phyloP scores from a whole-genome alignment of 2,329 filamentous ascomycete species.

The Colletotrichum sp. region DNA sequence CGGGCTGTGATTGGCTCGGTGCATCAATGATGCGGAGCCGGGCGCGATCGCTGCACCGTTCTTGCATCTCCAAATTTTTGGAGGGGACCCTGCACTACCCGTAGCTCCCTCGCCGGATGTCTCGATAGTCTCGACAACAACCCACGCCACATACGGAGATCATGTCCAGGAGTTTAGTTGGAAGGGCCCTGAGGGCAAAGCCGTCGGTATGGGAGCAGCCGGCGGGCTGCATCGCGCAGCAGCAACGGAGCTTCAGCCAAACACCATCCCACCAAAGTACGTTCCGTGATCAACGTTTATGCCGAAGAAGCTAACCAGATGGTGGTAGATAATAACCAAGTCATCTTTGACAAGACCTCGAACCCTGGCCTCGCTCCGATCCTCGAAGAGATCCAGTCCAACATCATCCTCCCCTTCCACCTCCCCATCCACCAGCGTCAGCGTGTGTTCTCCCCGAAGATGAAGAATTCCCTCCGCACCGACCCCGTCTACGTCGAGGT shows the following conservation, averaged over 20 bases:
- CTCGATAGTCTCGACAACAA: background rate
- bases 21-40: slow-evolving; percentile 23
- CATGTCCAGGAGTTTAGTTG: slow-evolving; percentile 18
- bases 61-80: slow-evolving; percentile 11
- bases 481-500: slow-evolving; percentile 65
- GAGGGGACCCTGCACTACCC: slow-evolving; percentile 1
- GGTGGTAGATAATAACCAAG: slow-evolving; percentile 23
- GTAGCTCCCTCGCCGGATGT: background rate
- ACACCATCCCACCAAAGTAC: slow-evolving; percentile 14
- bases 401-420: slow-evolving; percentile 67
- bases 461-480: slow-evolving; percentile 52
- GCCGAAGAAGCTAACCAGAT: background rate
- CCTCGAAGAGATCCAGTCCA: slow-evolving; percentile 59
- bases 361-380: slow-evolving; percentile 57
- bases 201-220: slow-evolving; percentile 15
- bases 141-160: background rate
- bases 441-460: slow-evolving; percentile 54
- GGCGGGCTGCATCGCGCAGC: slow-evolving; percentile 10
- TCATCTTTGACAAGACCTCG: slow-evolving; percentile 57
- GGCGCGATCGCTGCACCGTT: background rate
- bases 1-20: slow-evolving; percentile 41
- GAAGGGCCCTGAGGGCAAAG: slow-evolving; percentile 20
- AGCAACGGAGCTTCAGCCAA: slow-evolving; percentile 21
- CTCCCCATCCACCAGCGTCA: slow-evolving; percentile 58
- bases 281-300: background rate